Conservation (phyloP, 495 filamentous ascomycete species). For the Aspergillus kassunensis region DNA sequence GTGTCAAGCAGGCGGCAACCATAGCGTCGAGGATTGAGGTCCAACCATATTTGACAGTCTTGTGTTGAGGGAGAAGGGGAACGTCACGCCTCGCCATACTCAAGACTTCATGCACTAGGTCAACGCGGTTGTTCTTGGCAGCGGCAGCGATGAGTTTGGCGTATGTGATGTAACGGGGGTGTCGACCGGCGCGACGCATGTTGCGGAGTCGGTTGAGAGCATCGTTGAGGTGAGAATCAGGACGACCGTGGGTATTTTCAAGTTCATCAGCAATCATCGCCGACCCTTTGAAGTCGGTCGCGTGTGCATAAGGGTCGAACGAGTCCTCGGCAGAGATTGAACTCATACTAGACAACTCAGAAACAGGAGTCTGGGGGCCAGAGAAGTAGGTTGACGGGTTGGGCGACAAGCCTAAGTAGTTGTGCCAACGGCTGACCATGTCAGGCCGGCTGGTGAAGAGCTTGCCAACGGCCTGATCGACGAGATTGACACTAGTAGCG, state of each 20-base stretch:
- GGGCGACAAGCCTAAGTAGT: constrained; percentile 43
- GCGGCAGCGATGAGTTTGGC: constrained; percentile 90
- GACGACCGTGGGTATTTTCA: constrained; percentile 64
- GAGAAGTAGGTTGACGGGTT: constrained; percentile 30
- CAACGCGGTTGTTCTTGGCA: constrained; percentile 72
- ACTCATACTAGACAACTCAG: constrained; percentile 35
- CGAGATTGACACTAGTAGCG: constrained; percentile 44
- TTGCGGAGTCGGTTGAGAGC: constrained; percentile 79
- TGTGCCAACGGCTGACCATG: constrained; percentile 56
- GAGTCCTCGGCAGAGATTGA: constrained; percentile 62
- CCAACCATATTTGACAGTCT: constrained; percentile 89
- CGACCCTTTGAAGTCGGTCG: constrained; percentile 88
- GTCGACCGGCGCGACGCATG: constrained; percentile 85
- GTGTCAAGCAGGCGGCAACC: constrained; percentile 85
- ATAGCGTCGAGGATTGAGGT: constrained; percentile 90
- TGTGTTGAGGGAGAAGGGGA: constrained; percentile 74
- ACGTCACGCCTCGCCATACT: constrained; percentile 83
- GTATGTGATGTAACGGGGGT: constrained; percentile 93
- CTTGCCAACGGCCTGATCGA: constrained; percentile 55
- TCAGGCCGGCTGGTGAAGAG: constrained; percentile 51
- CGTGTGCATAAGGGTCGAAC: constrained; percentile 84
- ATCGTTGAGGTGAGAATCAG: constrained; percentile 70
- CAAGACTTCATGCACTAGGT: constrained; percentile 80
- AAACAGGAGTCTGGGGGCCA: constrained; percentile 38
- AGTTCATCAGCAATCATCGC: constrained; percentile 82